Evolutionary conservation across 176 grass and related monocot species (phyloP).

Genomic region (Panicum miliaceum): DNA sequence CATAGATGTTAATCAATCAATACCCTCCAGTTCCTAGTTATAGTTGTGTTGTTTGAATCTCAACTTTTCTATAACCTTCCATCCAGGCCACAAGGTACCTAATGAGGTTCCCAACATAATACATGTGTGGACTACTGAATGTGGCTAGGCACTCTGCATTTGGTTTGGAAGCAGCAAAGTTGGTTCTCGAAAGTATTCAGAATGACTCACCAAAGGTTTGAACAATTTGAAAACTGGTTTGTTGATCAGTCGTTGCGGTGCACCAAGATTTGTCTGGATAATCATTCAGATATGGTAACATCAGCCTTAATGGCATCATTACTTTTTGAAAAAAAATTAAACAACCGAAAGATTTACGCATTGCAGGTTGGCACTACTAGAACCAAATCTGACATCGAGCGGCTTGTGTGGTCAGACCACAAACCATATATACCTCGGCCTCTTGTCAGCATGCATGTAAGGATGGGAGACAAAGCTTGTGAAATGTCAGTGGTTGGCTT

Average conservation of each 20-base stretch:
- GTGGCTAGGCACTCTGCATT: constrained; percentile 64
- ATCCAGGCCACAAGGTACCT: constrained; percentile 73
- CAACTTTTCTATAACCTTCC: background rate
- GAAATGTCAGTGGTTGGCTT: constrained; percentile 68
- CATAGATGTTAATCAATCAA: background rate
- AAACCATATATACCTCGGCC: constrained; percentile 61
- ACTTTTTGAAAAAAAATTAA: background rate
- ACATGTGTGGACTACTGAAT: constrained; percentile 70
- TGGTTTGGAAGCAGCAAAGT: constrained; percentile 62
- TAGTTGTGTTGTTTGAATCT: constrained; percentile 13
- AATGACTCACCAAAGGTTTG: constrained; percentile 45
- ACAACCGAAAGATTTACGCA: background rate
- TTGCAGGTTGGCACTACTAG: constrained; percentile 31
- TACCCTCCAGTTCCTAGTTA: background rate
- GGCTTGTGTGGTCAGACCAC: constrained; percentile 65
- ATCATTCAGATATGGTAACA: background rate
- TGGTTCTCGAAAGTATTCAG: constrained; percentile 49
- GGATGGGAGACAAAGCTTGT: constrained; percentile 84
- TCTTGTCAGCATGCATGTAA: constrained; percentile 72
- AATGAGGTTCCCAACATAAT: constrained; percentile 73
- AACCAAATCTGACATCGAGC: constrained; percentile 49
- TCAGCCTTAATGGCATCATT: background rate
- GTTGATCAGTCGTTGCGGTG: background rate
- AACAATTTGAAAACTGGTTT: background rate
- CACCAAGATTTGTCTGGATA: background rate